Conservation (phyloP, 1,284 basidiomycete species). For the Ustilago trichophora region DNA sequence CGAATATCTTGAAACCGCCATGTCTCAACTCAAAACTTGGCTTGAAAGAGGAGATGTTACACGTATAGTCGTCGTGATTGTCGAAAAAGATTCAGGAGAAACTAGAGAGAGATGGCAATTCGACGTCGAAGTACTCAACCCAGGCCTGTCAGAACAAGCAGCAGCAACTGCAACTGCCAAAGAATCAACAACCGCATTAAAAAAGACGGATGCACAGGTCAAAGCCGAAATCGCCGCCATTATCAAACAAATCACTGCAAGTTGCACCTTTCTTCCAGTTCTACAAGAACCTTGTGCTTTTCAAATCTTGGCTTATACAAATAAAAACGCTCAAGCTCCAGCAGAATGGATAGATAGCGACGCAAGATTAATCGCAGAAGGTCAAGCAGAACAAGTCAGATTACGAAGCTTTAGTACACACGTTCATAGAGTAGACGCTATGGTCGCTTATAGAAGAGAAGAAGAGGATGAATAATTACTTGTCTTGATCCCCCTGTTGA, state of each 20-base stretch:
- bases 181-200: too few relatives aligned
- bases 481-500: too few relatives aligned
- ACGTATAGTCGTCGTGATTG: conserved; percentile 92
- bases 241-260: conserved; percentile 96
- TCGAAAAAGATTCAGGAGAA: conserved; percentile 88
- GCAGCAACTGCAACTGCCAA: too few relatives aligned
- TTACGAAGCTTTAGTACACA: conserved; percentile 68
- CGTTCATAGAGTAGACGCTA: conserved; percentile 67
- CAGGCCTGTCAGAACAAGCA: too few relatives aligned
- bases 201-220: conserved; percentile 84
- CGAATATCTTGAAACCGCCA: conserved; percentile 89
- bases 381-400: conserved; percentile 92
- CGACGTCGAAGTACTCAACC: too few relatives aligned
- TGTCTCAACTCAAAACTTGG: conserved; percentile 80
- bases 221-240: conserved; percentile 97
- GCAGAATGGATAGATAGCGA: conserved; percentile 94
- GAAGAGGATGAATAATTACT: conserved; percentile 65
- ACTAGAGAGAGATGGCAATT: conserved; percentile 98
- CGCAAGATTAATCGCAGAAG: conserved; percentile 90
- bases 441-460: conserved; percentile 68
- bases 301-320: conserved; percentile 90
- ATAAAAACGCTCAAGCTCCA: conserved; percentile 77
- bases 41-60: conserved; percentile 87
- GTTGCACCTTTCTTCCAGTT: conserved; percentile 92
- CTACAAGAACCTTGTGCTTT: conserved; percentile 90